Evolutionary conservation across 345 rosid species (phyloP).

Genomic region (Clausena lansium): DNA sequence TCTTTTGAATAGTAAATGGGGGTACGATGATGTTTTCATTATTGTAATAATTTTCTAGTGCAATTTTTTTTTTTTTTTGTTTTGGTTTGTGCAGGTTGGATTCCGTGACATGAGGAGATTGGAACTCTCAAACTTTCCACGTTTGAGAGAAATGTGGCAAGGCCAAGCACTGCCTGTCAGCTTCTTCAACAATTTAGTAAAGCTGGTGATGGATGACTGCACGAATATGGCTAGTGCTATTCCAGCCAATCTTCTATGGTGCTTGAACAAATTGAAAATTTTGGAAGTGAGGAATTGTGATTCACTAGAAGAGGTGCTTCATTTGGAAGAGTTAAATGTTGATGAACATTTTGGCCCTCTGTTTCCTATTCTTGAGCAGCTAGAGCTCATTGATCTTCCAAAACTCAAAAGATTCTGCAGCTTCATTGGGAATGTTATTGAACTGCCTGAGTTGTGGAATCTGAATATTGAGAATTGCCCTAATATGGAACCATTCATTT

Average conservation of each 20-base stretch:
- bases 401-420: neutral
- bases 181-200: no score
- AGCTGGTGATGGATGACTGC: no score
- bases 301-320: neutral
- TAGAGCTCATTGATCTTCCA: neutral
- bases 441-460: accelerated
- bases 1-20: no score
- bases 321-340: neutral
- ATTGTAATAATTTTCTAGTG: no score
- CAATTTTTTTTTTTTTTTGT: no score
- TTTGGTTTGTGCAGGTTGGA: no score
- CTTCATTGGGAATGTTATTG: neutral
- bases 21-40: no score
- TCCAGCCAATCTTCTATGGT: neutral
- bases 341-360: neutral
- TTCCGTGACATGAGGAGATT: accelerated
- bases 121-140: no score
- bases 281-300: neutral
- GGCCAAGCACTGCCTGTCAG: no score
- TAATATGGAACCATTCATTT: neutral
- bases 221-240: neutral
- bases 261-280: accelerated
- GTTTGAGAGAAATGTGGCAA: no score
- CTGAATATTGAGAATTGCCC: neutral
- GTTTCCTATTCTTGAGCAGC: neutral